These are phyloP conservation scores for Metschnikowia lachancei DNA, from an alignment of 805 yeast species.

Conservation along the genomic window DNA sequence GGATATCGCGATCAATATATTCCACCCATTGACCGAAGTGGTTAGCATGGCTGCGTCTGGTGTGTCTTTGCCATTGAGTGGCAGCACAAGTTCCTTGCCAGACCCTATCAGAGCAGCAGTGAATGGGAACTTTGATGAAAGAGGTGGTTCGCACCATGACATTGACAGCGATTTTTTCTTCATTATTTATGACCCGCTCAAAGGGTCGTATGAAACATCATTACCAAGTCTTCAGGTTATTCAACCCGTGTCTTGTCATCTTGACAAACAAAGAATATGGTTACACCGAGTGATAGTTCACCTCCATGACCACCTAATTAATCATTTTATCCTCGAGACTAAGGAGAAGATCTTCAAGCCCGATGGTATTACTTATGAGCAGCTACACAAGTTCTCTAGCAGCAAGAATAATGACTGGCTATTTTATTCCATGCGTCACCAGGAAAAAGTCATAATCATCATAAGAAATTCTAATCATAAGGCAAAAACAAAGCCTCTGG, in stretches of 20 bases:
- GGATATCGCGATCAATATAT: conserved; percentile 16
- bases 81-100: conserved; percentile 31
- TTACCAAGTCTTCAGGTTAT: conserved; percentile 33
- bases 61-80: conserved; percentile 16
- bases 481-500: conserved; percentile 11
- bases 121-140: conserved; percentile 2
- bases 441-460: conserved; percentile 31
- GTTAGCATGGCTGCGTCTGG: background rate
- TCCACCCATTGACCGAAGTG: conserved; percentile 28
- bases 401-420: conserved; percentile 41
- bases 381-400: conserved; percentile 41
- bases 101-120: conserved; percentile 23
- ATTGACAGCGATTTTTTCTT: conserved; percentile 38
- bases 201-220: conserved; percentile 31
- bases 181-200: conserved; percentile 30
- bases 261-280: background rate
- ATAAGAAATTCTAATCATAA: conserved; percentile 34
- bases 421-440: conserved; percentile 36
- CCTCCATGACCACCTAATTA: conserved; percentile 38
- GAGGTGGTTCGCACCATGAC: conserved; percentile 8
- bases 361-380: conserved; percentile 27
- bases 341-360: conserved; percentile 24
- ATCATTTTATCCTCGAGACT: conserved; percentile 28
- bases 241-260: background rate
- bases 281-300: conserved; percentile 22